Conservation (phyloP, 1,284 basidiomycete species). For the Meripilus lineatus region DNA sequence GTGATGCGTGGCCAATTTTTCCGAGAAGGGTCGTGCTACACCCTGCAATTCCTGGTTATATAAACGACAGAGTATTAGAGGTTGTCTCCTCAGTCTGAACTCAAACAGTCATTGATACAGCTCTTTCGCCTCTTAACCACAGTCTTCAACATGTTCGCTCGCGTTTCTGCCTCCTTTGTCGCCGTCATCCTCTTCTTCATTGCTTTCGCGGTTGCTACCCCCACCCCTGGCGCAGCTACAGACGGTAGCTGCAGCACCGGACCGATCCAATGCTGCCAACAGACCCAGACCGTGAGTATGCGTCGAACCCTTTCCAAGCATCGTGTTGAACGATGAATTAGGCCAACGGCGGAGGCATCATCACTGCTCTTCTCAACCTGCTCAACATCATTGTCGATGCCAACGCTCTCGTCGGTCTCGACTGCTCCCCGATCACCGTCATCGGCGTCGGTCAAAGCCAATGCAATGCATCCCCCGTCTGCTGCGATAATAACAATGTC, state of each 20-base stretch:
- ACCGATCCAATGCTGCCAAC: conserved; percentile 5
- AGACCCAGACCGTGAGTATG: neutral
- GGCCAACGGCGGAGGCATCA: no score
- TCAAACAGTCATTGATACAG: neutral
- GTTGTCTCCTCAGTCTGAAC: no score
- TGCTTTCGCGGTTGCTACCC: conserved; percentile 10
- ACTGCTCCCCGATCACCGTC: conserved; percentile 15
- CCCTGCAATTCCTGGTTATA: no score
- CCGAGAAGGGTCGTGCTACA: no score
- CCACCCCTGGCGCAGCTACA: neutral
- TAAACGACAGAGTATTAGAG: no score
- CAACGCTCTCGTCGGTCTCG: conserved; percentile 12
- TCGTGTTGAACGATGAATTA: no score
- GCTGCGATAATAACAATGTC: conserved; percentile 6
- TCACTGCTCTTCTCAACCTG: no score
- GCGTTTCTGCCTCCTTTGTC: conserved; percentile 1
- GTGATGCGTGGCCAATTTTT: no score
- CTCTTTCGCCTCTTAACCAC: neutral
- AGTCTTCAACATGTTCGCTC: conserved; percentile 1
- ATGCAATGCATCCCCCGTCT: conserved; percentile 5
- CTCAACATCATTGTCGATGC: no score
- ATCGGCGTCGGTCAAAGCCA: conserved; percentile 5
- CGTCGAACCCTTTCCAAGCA: no score
- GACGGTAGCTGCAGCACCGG: conserved; percentile 6
- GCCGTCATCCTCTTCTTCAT: conserved; percentile 7